These are phyloP conservation scores for Fusarium sp. DNA, from an alignment of 2,329 filamentous ascomycete species.

Conservation along the genomic window DNA sequence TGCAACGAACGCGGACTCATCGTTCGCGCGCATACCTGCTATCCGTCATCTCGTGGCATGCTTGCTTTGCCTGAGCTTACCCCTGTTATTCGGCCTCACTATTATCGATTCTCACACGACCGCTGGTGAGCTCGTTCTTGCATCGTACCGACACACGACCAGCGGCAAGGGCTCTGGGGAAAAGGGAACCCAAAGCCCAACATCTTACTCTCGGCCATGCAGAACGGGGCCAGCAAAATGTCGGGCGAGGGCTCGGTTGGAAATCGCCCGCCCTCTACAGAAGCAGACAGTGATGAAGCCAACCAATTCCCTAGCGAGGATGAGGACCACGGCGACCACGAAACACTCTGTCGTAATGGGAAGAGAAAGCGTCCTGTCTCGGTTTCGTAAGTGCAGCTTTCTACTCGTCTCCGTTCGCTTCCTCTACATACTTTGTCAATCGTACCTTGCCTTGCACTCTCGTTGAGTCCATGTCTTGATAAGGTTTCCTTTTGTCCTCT, in stretches of 20 bases:
- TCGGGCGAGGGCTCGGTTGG: constrained; percentile 44
- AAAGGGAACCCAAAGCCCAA: constrained; percentile 13
- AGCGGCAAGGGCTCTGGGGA: constrained; percentile 21
- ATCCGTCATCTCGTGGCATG: constrained; percentile 17
- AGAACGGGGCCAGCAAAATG: constrained; percentile 41
- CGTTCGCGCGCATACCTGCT: constrained; percentile 23
- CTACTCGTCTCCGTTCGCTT: constrained; percentile 8
- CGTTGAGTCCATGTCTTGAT: constrained; percentile 8
- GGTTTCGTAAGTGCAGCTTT: constrained; percentile 60
- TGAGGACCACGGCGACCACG: constrained; percentile 57
- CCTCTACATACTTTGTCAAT: constrained; percentile 18
- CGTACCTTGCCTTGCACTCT: neutral
- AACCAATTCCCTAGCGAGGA: constrained; percentile 50
- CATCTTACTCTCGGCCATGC: constrained; percentile 34
- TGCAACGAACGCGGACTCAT: constrained; percentile 25
- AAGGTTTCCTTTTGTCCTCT: constrained; percentile 1
- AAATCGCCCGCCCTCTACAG: constrained; percentile 47
- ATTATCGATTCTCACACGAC: constrained; percentile 15
- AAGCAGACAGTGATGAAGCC: constrained; percentile 60
- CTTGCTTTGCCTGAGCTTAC: constrained; percentile 7
- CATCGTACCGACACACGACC: constrained; percentile 29
- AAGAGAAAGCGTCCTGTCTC: constrained; percentile 71
- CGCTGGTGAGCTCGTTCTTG: constrained; percentile 28
- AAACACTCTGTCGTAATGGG: constrained; percentile 46
- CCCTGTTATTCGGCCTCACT: constrained; percentile 11